Base-by-base conservation (phyloP, 106 monocot species). In the Chionographis japonica region DNA sequence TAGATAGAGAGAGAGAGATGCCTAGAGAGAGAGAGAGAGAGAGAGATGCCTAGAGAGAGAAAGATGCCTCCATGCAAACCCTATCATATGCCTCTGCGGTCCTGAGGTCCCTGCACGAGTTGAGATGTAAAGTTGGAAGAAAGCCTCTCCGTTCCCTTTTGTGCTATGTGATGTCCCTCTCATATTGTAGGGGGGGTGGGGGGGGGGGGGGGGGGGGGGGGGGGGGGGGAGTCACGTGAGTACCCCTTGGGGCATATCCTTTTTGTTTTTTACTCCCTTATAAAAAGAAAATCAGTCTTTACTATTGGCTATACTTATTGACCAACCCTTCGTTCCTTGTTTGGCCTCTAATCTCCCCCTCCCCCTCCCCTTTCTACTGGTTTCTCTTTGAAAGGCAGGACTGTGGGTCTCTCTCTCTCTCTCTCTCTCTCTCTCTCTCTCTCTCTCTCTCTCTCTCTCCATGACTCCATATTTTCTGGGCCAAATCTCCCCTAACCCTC, bases 401-500 rank as follows among this genome's bases (percentile, higher is more conserved):
- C 27, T 27, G 27, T 27, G 27, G 27, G 27, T 27, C 27, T 27
- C 27, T 27, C 27, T 27, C 27, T 27, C 27, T 8, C 63, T 19
- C n/a, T 10, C 42, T 19, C 38, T 13, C 15, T 37, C 27, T 36
- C 19, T 13, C 43, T 37, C 57, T 51, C 17, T 19, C 12, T 20
- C 36, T 50, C 56, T 42, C 46, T 56, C 20, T 63, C 64, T 57
- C 37, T 14, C 43, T 60, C 56, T 36, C 42, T 77, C 52, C 63
- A 53, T 77, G n/a, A 37, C 46, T 73, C 46, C 64, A 14, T 64
- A 58, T 71, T 51, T 71, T 54, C 55, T 77, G 77, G 71, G 64
- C 50, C 77, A 64, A 16, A n/a, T 71, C 19, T 64, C 69, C 39
- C 52, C 46, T 65, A 50, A 71, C 64, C 62, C 70, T 54, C 69